Conservation (phyloP, 2,329 filamentous ascomycete species). For the Sporothrix humicola region DNA sequence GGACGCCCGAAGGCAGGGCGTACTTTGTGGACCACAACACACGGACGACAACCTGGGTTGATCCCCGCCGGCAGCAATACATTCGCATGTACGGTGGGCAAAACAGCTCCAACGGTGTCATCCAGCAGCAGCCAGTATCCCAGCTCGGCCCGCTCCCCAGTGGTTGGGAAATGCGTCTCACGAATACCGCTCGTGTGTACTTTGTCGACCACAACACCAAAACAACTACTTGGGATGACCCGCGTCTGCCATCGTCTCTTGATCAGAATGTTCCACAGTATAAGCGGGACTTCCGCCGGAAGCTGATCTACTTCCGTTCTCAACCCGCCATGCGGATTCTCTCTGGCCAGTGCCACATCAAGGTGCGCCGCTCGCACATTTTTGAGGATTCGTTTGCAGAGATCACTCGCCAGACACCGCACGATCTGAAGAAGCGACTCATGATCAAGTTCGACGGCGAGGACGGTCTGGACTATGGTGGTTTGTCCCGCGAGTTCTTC, state of each 20-base stretch:
- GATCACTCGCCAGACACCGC: conserved; percentile 94
- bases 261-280: conserved; percentile 99
- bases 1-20: conserved; percentile 89
- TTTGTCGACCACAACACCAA: conserved; percentile 99
- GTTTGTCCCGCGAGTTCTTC: conserved; percentile 98
- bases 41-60: conserved; percentile 96
- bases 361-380: conserved; percentile 93
- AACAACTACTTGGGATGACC: conserved; percentile 99
- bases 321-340: conserved; percentile 95
- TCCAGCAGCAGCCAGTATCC: conserved; percentile 96
- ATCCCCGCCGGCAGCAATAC: conserved; percentile 95
- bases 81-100: conserved; percentile 95
- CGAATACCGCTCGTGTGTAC: conserved; percentile 96
- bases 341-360: conserved; percentile 96
- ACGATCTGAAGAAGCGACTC: conserved; percentile 94
- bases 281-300: conserved; percentile 97
- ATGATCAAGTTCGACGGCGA: conserved; percentile 99
- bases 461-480: conserved; percentile 96
- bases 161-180: conserved; percentile 99
- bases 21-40: conserved; percentile 99
- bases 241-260: conserved; percentile 88
- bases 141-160: conserved; percentile 94
- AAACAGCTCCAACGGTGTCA: conserved; percentile 81
- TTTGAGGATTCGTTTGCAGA: conserved; percentile 99
- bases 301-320: conserved; percentile 98